Conservation (phyloP, 2,329 filamentous ascomycete species). For the Phialophora macrospora region DNA sequence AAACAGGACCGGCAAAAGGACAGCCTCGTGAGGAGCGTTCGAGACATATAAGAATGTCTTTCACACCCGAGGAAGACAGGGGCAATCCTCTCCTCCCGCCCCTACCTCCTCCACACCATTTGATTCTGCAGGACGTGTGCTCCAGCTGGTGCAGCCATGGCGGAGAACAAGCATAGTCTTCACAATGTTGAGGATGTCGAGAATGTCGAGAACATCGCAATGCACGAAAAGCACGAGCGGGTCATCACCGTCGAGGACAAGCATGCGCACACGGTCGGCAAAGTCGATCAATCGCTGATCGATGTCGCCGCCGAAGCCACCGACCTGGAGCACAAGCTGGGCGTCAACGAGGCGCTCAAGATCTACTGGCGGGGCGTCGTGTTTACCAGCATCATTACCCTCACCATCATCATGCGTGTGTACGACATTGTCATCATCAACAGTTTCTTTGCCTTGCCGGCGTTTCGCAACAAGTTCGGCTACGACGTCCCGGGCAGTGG, state of each 20-base stretch:
- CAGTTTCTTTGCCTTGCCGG: constrained; percentile 41
- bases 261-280: constrained; percentile 13
- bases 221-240: neutral
- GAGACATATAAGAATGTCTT: too few relatives aligned
- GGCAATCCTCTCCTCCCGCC: too few relatives aligned
- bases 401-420: constrained; percentile 40
- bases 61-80: too few relatives aligned
- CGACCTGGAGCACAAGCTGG: constrained; percentile 16
- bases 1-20: too few relatives aligned
- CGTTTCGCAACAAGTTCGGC: constrained; percentile 41
- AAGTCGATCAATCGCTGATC: constrained; percentile 17
- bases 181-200: constrained; percentile 11
- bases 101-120: too few relatives aligned
- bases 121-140: too few relatives aligned
- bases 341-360: constrained; percentile 11
- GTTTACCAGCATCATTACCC: constrained; percentile 17
- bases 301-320: constrained; percentile 12
- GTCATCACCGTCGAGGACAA: constrained; percentile 12
- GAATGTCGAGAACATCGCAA: neutral
- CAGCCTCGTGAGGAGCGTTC: too few relatives aligned
- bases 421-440: constrained; percentile 41
- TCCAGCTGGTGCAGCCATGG: neutral
- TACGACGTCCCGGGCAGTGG: constrained; percentile 41
- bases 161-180: neutral
- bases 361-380: constrained; percentile 14